These are phyloP conservation scores for Thelonectria olida DNA, from an alignment of 2,329 filamentous ascomycete species.

Conservation along the genomic window DNA sequence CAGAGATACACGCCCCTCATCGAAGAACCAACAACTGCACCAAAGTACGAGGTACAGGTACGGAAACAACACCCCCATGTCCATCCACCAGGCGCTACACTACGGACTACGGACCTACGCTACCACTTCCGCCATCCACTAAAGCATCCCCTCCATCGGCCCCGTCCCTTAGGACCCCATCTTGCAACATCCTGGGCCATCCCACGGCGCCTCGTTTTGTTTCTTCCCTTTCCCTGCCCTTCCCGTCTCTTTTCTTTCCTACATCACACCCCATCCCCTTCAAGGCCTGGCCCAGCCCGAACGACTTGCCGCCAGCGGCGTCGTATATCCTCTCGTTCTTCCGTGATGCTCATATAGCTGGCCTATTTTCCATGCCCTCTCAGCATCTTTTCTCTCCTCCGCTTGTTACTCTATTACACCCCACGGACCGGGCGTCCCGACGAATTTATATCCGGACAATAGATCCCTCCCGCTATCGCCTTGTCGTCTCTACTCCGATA, in stretches of 20 bases:
- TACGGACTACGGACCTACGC: too few species aligned
- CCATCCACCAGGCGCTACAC: too few species aligned
- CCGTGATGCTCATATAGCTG: slow-evolving; percentile 44
- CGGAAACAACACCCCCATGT: not conserved
- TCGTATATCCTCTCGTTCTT: slow-evolving; percentile 34
- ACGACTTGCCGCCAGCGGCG: slow-evolving; percentile 40
- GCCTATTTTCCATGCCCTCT: slow-evolving; percentile 30
- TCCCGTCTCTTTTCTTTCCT: slow-evolving; percentile 17
- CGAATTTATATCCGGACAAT: slow-evolving; percentile 10
- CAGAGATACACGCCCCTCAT: slow-evolving; percentile 19
- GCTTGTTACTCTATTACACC: slow-evolving; percentile 1
- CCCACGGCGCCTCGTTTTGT: slow-evolving; percentile 18
- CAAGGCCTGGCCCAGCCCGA: slow-evolving; percentile 11
- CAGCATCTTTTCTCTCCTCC: not conserved
- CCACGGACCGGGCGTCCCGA: slow-evolving; percentile 13
- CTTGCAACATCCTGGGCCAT: slow-evolving; percentile 14
- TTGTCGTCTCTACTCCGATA: slow-evolving; percentile 12
- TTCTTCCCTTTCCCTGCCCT: slow-evolving; percentile 15
- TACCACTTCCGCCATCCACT: not conserved
- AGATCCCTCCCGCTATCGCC: not conserved
- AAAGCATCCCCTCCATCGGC: not conserved
- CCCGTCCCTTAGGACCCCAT: slow-evolving; percentile 1
- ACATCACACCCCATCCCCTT: slow-evolving; percentile 19
- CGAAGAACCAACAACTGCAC: too few species aligned
- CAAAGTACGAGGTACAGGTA: slow-evolving; percentile 3